Base-by-base conservation (phyloP, 2,329 filamentous ascomycete species). In the Elsinoe fawcettii region DNA sequence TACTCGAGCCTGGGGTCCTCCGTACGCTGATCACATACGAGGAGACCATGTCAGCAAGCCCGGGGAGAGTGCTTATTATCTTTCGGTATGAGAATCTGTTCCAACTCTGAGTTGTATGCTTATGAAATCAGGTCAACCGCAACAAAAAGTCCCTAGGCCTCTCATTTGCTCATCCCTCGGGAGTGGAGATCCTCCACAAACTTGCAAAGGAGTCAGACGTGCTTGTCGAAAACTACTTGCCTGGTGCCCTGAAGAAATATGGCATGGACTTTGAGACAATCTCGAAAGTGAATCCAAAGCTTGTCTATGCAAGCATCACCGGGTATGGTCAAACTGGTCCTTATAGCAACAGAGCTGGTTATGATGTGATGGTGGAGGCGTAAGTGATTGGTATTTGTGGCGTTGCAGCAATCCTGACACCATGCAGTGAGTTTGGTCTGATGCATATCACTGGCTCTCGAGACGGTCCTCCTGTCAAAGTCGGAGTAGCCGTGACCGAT, bases 311-410 rank as follows among this genome's bases (percentile, higher is more conserved):
- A 12, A 96, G 90, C 64, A 95, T 99, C 65, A 99, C 93, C 0
- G 93, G 93, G 1, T 99, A 97, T 68, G 93, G 93, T 1, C 93
- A 99, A 70, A 96, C 88, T 1, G 93, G 93, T 0, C 93, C 93
- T 0, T 96, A 95, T 71, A 83, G 86, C 5, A 82, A 84, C 62
- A 81, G 93, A 12, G 90, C 93, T 2, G 93, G 93, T 3, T 99
- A 99, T 77, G 93, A 99, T 72, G 93, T 99, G 64, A 99, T 99
- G 92, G 92, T 99, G 9, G 93, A 99, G 75, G 93, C 93, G 59
- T 76, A 64, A 59, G 73, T 69, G 5, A 58, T 56, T 8, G 63
- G 64, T 34, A 61, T 64, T 1, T 18, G 23, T 62, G 68, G 39
- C 23, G 25, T 16, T 16, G 5, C 39, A 34, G 57, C 11, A 16